Conservation (phyloP, 352 stramenopile species). For the Phytophthora cajani region DNA sequence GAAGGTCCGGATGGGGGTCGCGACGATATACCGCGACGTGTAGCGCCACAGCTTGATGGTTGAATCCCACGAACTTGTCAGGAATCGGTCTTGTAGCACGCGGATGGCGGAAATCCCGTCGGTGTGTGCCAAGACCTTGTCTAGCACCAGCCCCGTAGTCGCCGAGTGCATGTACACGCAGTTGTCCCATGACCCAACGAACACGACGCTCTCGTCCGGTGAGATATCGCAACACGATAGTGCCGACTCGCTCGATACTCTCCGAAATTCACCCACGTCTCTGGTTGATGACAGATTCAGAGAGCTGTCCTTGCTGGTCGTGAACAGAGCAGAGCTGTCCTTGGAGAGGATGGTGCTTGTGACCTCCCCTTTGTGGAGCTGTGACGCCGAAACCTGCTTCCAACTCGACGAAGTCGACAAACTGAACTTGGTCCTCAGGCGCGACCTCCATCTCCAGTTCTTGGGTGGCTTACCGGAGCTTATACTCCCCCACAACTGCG, state of each 20-base stretch:
- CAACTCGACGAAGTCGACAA: conserved; percentile 50
- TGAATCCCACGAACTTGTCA: conserved; percentile 83
- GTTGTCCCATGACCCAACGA: conserved; percentile 82
- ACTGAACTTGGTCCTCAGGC: conserved; percentile 43
- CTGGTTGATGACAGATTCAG: conserved; percentile 58
- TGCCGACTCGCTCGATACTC: conserved; percentile 41
- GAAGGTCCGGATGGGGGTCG: conserved; percentile 61
- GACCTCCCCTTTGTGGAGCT: conserved; percentile 68
- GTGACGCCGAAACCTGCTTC: conserved; percentile 46
- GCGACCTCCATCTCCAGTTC: conserved; percentile 63
- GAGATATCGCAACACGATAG: conserved; percentile 80
- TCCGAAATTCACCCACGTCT: conserved; percentile 37
- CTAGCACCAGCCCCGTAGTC: conserved; percentile 55
- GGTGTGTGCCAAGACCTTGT: conserved; percentile 70
- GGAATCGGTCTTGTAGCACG: conserved; percentile 59
- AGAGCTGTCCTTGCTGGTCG: conserved; percentile 73
- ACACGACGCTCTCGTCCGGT: conserved; percentile 60
- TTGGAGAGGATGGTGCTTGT: conserved; percentile 68
- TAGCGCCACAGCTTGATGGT: conserved; percentile 83
- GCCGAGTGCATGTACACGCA: conserved; percentile 79
- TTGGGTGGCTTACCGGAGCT: conserved; percentile 47
- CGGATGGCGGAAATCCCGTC: conserved; percentile 78
- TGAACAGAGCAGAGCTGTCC: conserved; percentile 57
- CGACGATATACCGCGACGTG: conserved; percentile 56
- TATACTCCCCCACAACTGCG: conserved; percentile 42